Conservation (phyloP, 768 basidiomycete species). For the Saitozyma sp. region DNA sequence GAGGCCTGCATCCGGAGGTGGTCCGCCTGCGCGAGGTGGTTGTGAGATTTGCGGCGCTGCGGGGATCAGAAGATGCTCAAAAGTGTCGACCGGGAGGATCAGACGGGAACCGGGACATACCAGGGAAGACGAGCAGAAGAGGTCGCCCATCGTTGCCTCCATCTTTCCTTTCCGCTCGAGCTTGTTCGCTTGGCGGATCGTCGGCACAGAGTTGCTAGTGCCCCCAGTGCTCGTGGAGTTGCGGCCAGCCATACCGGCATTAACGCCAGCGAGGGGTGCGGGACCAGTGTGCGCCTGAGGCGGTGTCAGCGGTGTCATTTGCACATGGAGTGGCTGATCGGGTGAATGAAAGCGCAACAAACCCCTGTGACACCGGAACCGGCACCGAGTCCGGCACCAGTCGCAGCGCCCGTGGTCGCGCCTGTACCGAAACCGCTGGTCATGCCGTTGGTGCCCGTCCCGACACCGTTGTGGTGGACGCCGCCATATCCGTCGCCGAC, state of each 20-base stretch:
- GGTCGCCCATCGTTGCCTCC: slow-evolving; percentile 15
- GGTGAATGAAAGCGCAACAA: background rate
- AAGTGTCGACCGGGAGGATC: too few relatives aligned
- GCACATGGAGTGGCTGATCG: background rate
- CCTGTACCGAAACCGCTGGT: background rate
- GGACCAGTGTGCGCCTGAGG: slow-evolving; percentile 16
- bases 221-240: background rate
- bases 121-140: slow-evolving; percentile 17
- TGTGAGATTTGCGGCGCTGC: slow-evolving; percentile 19
- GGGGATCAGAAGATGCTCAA: background rate
- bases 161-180: slow-evolving; percentile 23
- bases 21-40: slow-evolving; percentile 24
- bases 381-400: background rate
- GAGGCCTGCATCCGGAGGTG: slow-evolving; percentile 27
- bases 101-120: slow-evolving; percentile 2
- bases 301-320: background rate
- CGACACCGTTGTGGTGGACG: too few relatives aligned
- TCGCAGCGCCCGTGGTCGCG: background rate
- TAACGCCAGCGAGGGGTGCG: slow-evolving; percentile 12
- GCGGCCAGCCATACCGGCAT: background rate
- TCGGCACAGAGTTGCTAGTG: slow-evolving; percentile 6
- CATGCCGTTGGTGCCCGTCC: background rate
- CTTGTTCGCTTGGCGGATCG: slow-evolving; percentile 15
- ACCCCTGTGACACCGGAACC: background rate
- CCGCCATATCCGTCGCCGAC: too few relatives aligned